phyloP scores from a whole-genome alignment of 73 alveolate genomes.

The Paramecium caudatum region DNA sequence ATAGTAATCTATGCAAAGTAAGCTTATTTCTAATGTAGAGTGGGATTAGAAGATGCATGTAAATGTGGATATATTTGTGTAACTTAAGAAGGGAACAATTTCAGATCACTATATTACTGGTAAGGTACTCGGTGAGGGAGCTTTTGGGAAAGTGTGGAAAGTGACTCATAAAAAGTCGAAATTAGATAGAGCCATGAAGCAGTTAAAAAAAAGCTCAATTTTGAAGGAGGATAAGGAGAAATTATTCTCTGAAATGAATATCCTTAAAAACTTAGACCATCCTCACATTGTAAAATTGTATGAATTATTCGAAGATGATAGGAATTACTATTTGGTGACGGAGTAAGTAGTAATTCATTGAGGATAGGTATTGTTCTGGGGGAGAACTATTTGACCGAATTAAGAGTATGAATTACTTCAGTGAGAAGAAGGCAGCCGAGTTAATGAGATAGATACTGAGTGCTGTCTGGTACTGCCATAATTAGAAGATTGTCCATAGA shows the following conservation, averaged over 20 bases:
- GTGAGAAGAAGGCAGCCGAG: conserved; percentile 91
- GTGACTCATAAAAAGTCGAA: conserved; percentile 85
- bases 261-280: conserved; percentile 90
- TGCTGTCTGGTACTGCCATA: conserved; percentile 93
- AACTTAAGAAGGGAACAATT: conserved; percentile 69
- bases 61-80: conserved; percentile 64
- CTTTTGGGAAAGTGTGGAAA: conserved; percentile 93
- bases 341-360: conserved; percentile 76
- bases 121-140: conserved; percentile 79
- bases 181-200: conserved; percentile 89
- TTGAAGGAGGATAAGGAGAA: conserved; percentile 74
- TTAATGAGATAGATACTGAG: conserved; percentile 86
- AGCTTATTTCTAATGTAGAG: neutral
- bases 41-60: neutral
- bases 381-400: conserved; percentile 93
- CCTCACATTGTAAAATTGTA: conserved; percentile 92
- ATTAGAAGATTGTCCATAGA: conserved; percentile 92
- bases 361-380: conserved; percentile 84
- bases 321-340: conserved; percentile 88
- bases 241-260: conserved; percentile 85
- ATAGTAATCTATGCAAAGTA: conserved; percentile 7
- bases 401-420: conserved; percentile 79
- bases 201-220: conserved; percentile 85
- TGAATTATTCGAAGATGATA: conserved; percentile 91
- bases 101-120: conserved; percentile 67